Base-by-base conservation (phyloP, 495 filamentous ascomycete species). In the Penicillium antarcticum region DNA sequence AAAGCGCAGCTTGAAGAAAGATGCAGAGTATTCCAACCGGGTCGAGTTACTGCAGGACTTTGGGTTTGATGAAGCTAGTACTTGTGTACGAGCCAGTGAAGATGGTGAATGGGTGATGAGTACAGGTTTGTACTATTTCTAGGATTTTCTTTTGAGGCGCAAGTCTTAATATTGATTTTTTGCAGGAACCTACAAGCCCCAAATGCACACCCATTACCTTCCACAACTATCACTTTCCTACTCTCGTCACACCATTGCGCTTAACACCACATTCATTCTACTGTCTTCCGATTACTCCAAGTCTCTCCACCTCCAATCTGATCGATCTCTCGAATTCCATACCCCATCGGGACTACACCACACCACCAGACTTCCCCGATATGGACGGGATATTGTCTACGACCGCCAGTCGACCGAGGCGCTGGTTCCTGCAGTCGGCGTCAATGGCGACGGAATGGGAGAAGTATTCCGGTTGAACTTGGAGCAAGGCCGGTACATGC, bases 81-180 rank as follows among this genome's bases (percentile, higher is more conserved):
- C 86, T 39, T 97, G 92, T 65, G 79, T 99, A 40, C 77, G 90
- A 31, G 87, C 90, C 29, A 95, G 89, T 65, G 94, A 97, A 50
- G 95, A 99, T 81, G 92, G 92, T 32, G 86, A 97, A 61, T 99
- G 94, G 89, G 89, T 96, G 9, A 95, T 97, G 88, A 95, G 90
- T 58, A 95, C 92, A 56, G 94, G 92, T 80, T 82, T 71, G 66
- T 79, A 32, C 1, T 11, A n/a, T 17, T 17, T 10, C 18, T 26
- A 31, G 19, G 21, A 1, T 49, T 48, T 50, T 21, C 26, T 13
- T 13, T 31, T 33, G 24, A 11, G 31, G 44, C 53, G 33, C 37
- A 51, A 59, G 45, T 60, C 42, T 59, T 58, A 32, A 58, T 47
- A 18, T 14, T 5, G 8, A 24, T 36, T 41, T 16, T 33, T 44